Evolutionary conservation across 768 basidiomycete species (phyloP), one percentile per base, ranked within the genome.

Genomic region (Serendipita indica): DNA sequence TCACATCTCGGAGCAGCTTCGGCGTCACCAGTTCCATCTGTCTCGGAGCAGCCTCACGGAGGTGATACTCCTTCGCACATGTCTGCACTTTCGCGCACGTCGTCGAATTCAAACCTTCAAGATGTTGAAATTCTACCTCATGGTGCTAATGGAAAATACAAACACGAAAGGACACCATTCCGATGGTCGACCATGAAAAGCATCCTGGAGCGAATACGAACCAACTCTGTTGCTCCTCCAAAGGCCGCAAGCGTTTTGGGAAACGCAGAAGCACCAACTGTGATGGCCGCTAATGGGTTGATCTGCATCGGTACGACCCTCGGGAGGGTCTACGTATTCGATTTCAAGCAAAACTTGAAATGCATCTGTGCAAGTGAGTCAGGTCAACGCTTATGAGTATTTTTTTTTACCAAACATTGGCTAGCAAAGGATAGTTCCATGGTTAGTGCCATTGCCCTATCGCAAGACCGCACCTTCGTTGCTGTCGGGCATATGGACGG

Each of bases 391-490:
- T 43, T 43, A n/a, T 63, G 60, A 27, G 49, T 56, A 20, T 32
- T 2, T 14, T 22, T 13, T 43, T 35, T 6, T 57, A 1, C 64
- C 63, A 62, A 65, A 68, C 61, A 60, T 60, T 35, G 32, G 22
- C 41, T 60, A 86, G 85, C 75, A 39, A 81, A 74, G 64, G 69
- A 71, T 2, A 71, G 83, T 7, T 89, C 90, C 18, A 70, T 88
- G 13, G 86, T 91, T 5, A 93, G 88, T n/a, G 86, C 93, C 1
- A 70, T 99, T 13, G 84, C 89, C 0, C 73, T 99, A 45, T 96
- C 93, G 6, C 82, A 89, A 64, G 96, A 99, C 67, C 89, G 91
- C 64, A 97, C 93, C 1, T 96, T 83, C 68, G 74, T 97, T 52
- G 94, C 85, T 0, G 84, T 84, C 2, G 96, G 96, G 0, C 90